Evolutionary conservation across 2,329 filamentous ascomycete genomes (phyloP).

Genomic region (Fusarium globosum): DNA sequence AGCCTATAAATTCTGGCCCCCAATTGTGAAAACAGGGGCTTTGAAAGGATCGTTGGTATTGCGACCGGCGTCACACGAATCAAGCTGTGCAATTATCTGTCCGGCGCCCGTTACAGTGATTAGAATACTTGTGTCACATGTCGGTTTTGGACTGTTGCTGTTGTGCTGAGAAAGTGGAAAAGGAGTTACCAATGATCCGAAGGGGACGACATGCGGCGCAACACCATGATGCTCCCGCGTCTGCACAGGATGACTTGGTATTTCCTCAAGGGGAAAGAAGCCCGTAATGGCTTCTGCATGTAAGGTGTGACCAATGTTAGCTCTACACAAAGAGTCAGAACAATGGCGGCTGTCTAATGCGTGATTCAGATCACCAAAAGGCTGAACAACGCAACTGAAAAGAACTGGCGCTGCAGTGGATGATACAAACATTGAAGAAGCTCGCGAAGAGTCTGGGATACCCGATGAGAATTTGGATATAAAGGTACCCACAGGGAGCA

Average conservation of each 20-base stretch:
- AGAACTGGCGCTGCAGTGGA: accelerated
- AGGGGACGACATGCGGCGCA: neutral
- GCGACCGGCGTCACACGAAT: neutral
- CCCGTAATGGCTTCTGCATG: accelerated
- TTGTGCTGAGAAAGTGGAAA: no score
- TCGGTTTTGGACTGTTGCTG: accelerated
- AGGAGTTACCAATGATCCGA: neutral
- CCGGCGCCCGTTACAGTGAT: no score
- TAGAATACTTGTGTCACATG: neutral
- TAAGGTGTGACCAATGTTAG: neutral
- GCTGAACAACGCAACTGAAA: neutral
- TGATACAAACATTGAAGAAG: accelerated
- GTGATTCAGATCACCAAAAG: no score
- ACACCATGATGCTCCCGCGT: neutral
- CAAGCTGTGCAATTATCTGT: neutral
- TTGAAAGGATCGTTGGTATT: neutral
- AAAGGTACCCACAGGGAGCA: neutral
- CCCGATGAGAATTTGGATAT: accelerated
- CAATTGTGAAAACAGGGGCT: neutral
- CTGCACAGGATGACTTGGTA: neutral
- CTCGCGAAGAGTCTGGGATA: accelerated
- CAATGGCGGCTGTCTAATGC: no score
- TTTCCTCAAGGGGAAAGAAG: neutral
- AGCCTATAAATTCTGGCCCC: neutral
- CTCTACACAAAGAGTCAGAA: accelerated